Base-by-base conservation (phyloP, 208 protist genomes). In the Leptomonas pyrrhocoris region DNA sequence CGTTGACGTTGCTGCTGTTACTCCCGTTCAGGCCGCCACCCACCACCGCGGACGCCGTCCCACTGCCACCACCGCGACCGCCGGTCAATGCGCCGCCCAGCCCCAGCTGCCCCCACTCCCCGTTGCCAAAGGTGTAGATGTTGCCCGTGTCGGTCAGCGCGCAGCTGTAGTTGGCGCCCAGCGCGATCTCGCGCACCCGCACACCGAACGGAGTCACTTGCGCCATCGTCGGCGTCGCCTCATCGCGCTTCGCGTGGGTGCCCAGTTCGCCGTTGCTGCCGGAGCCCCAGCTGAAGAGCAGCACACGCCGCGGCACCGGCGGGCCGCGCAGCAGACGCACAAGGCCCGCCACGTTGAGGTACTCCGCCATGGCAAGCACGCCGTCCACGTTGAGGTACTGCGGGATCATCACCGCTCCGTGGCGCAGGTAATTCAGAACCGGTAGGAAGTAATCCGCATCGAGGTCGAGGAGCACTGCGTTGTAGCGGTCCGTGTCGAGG, bases 61-160 rank as follows among this genome's bases (percentile, higher is more conserved):
- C 45, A 13, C 12, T 4, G 16, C 4, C 12, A 13, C 31, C 48
- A 36, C 60, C 31, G 9, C 70, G 38, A 27, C 62, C 62, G 36
- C 70, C 43, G 18, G 28, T 25, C 11, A 63, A 51, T 16, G 61
- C 46, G 48, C 45, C 73, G 49, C 89, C 89, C 16, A 96, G 73
- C 16, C 92, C 92, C 15, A 96, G 77, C 71, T 96, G 92, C 0
- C 92, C 92, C 89, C 92, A 96, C 63, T 93, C 86, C 0, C 87
- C 88, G 59, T 91, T 90, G 13, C 92, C 92, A 61, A 94, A 93
- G 8, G 86, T 84, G 62, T 91, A 93, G 27, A 96, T 80, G 48
- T 85, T 75, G 19, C 89, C 89, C 28, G 58, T 58, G 55, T 84
- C 73, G 27, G 75, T 84, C 23, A 92, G 75, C 4, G 72, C 88